Conservation (phyloP, 2,329 filamentous ascomycete species). For the Emmonsia crescens region DNA sequence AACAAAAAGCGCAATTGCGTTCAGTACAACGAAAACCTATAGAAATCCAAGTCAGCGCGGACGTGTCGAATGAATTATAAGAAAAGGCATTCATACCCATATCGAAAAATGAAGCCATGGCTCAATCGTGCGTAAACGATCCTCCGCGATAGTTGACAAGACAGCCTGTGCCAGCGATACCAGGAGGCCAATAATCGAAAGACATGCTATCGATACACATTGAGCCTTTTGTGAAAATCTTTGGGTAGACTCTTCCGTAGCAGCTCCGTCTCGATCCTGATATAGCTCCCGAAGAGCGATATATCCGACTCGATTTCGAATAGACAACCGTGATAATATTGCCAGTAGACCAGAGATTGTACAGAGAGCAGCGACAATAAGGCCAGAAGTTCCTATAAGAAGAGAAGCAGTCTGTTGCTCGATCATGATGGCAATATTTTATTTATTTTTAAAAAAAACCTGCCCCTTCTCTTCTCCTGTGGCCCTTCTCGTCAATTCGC, state of each 20-base stretch:
- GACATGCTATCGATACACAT: conserved; percentile 44
- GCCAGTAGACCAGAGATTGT: conserved; percentile 7
- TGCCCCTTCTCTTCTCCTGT: not conserved
- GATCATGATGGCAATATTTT: conserved; percentile 3
- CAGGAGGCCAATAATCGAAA: conserved; percentile 44
- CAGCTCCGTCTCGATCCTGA: conserved; percentile 58
- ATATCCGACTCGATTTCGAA: conserved; percentile 13
- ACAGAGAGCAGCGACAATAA: conserved; percentile 1
- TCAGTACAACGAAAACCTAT: conserved; percentile 23
- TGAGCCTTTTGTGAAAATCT: conserved; percentile 52
- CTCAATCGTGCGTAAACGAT: conserved; percentile 30
- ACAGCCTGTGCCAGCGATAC: conserved; percentile 48
- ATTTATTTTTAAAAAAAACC: not conserved
- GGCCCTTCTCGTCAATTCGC: not conserved
- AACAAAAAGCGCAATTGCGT: conserved; percentile 25
- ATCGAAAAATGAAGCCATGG: conserved; percentile 50
- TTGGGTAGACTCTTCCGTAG: conserved; percentile 51
- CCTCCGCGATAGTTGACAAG: conserved; percentile 30
- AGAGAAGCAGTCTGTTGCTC: conserved; percentile 1
- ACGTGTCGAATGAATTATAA: not conserved
- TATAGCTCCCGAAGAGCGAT: conserved; percentile 39
- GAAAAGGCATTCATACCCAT: conserved; percentile 42
- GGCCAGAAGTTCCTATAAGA: conserved; percentile 3
- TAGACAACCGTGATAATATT: conserved; percentile 1
- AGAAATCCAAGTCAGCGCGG: not conserved